Base-by-base conservation (phyloP, 75 land plant genomes). In the Picea sitchensis region DNA sequence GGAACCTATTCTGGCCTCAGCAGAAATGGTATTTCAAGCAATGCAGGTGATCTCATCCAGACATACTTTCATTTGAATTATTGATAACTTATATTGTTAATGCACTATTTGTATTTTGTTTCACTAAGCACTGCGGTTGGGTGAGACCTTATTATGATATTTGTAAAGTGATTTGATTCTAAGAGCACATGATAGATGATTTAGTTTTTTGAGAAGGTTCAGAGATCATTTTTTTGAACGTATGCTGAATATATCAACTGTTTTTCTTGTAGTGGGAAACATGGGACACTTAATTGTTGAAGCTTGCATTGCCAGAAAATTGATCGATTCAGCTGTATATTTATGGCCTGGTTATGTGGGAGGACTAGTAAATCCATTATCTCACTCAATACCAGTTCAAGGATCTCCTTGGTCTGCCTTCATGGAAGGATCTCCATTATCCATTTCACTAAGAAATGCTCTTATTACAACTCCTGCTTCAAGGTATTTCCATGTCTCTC, bases 261-360 rank as follows among this genome's bases (percentile, higher is more conserved):
- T 62, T 32, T 58, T 51, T 34, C 73, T 81, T 83, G 81, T 95
- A 96, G 99, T 87, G 83, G 98, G 93, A 77, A 90, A 92, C 67
- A 74, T 96, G 93, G 77, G 89, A 36, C 98, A 96, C 73, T 65
- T 96, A 76, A 96, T 96, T 74, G 98, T 96, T 73, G 99, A 96
- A 80, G 87, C 96, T 30, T 96, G 99, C 79, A 95, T 96, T 79
- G 87, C 99, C 6, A 84, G 99, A 79, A 88, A 91, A 32, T 77
- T 96, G 51, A 61, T 94, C 73, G 96, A 94, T 59, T 89, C 89
- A 60, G 90, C 96, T 30, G 96, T 94, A 59, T 93, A 96, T 79
- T 87, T 79, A 73, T 94, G 96, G 99, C 96, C 91, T 32, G 93
- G 91, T 38, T 90, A 88, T 84, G 90, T 90, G 56, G 81, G 81